Evolutionary conservation across 2,329 filamentous ascomycete species (phyloP).

Genomic region (Aureobasidium uvarum): DNA sequence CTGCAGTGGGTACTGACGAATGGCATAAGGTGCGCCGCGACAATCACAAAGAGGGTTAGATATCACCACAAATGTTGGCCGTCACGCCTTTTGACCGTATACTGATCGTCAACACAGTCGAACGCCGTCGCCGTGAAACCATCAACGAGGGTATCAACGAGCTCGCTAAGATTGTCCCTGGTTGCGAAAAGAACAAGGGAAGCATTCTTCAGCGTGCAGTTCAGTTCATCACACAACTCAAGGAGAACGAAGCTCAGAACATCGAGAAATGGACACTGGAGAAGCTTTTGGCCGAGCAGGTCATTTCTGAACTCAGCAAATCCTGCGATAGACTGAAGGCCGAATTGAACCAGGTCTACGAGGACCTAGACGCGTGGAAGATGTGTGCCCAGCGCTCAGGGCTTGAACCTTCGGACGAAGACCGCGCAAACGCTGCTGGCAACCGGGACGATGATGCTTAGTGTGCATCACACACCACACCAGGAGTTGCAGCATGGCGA

Average conservation of each 20-base stretch:
- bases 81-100: not conserved
- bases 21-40: constrained; percentile 98
- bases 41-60: constrained; percentile 95
- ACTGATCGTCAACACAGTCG: constrained; percentile 59
- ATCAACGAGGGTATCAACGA: constrained; percentile 99
- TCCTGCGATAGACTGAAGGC: constrained; percentile 84
- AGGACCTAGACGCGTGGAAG: constrained; percentile 78
- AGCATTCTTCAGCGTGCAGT: constrained; percentile 92
- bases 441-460: constrained; percentile 17
- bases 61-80: not conserved
- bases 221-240: constrained; percentile 89
- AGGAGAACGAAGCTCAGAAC: constrained; percentile 90
- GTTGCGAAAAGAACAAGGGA: constrained; percentile 98
- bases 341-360: constrained; percentile 74
- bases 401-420: constrained; percentile 28
- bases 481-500: not conserved
- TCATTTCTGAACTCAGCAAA: constrained; percentile 80
- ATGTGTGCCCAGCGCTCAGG: constrained; percentile 46
- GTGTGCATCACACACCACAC: not conserved
- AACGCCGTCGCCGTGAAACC: constrained; percentile 91
- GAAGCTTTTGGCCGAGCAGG: constrained; percentile 85
- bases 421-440: constrained; percentile 17
- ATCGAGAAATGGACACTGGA: constrained; percentile 92
- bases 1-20: constrained; percentile 90
- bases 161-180: constrained; percentile 93